Evolutionary conservation across 305 asterid species (phyloP), one percentile per base, ranked within the genome.

Genomic region (Euphrasia arctica): DNA sequence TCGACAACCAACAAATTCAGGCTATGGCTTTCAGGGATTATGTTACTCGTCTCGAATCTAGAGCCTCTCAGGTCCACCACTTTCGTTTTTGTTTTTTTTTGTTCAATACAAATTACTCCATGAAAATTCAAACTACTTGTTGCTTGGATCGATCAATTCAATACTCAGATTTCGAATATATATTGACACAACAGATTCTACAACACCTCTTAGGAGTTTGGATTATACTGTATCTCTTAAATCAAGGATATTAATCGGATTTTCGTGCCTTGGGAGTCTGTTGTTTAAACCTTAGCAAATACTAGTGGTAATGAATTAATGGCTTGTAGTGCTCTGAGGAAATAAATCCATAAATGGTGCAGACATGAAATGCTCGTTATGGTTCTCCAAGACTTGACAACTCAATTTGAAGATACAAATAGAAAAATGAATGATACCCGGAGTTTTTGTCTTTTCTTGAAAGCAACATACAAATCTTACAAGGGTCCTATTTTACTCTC

Each of bases 1-100:
- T 93, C 64, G 75, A 93, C 65, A 83, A 74, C 73, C 97, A 84
- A 80, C 94, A 90, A 79, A 71, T 72, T 13, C 96, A 93, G 68
- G 91, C 87, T 18, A 79, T 72, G 73, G 28, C 60, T 67, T 18
- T 67, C 65, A 77, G 83, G 75, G 95, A 83, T 25, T 86, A 93
- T 70, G 71, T 90, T 63, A 74, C 68, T 60, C 81, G 74, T 77
- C 97, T 93, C 56, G 95, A 90, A 72, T 74, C 87, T 45, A 84
- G 75, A 70, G 85, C 96, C 65, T 74, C 89, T 0, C 92, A 90
- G 98, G 98, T 32, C 51, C 7, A 29, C 5, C 56, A 8, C 13
- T 43, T 43, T 5, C 5, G 4, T 39, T 42, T 0, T 42, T 60
- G 4, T 14, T 4, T 49, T 49, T 47, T 49, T 13, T 49, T 6